Base-by-base conservation (phyloP, 768 basidiomycete species). In the Candolleomyces eurysporus region DNA sequence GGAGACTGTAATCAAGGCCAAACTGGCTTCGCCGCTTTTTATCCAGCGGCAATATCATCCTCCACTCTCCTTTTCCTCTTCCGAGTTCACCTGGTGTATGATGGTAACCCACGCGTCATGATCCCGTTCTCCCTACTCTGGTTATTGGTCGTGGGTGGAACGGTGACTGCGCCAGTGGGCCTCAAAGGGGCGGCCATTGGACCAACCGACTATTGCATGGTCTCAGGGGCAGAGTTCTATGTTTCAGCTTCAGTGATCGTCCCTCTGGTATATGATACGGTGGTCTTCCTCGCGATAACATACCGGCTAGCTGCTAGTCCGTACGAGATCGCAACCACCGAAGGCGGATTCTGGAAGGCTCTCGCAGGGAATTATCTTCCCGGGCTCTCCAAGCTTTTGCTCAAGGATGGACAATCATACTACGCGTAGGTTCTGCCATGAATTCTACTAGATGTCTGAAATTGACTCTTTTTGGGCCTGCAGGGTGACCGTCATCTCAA, bases 281-380 rank as follows among this genome's bases (percentile, higher is more conserved):
- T 65, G 46, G 69, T 75, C 10, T 75, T 75, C 57, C 36, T 73
- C 36, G 68, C 72, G 17, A 72, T 75, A 5, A 72, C 75, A 7
- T 70, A 65, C 62, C 64, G 67, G 4, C 61, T 78, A 8, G 40
- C 68, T 13, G 43, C 48, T 8, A 63, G 63, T 32, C 55, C 70
- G 8, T 54, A 56, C 10, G 30, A 43, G 5, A 52, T 62, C 3
- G 8, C 14, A 4, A 52, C 16, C 30, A 48, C 64, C 8, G 57
- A 60, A n/a, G 58, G 51, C 19, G 57, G 63, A 1, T 9, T 66
- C 2, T 63, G 62, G 16, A 61, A 61, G 6, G 40, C 58, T 11
- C 26, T 75, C 8, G 59, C 69, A 14, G 73, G 71, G 3, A 60
- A 61, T 30, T 65, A 67, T 39, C 51, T 75, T 5, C 73, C 76